phyloP scores from a whole-genome alignment of 148 eudicot species.

The Chenopodium album region DNA sequence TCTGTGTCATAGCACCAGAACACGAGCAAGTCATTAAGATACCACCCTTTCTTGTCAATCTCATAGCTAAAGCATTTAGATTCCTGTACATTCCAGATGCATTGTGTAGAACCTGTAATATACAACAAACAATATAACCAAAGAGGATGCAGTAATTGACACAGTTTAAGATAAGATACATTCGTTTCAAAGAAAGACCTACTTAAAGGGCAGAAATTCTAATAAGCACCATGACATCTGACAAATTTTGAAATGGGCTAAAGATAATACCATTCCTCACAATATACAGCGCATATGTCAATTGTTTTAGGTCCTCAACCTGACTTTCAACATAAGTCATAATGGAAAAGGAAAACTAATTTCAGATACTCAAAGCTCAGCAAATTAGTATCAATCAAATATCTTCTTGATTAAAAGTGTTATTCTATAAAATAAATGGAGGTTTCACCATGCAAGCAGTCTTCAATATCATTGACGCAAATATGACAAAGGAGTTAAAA shows the following conservation, averaged over 20 bases:
- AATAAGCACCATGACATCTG: background rate
- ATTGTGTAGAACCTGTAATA: conserved; percentile 61
- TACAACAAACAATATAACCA: conserved; percentile 5
- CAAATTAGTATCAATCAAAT: background rate
- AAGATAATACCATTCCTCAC: background rate
- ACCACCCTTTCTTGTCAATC: conserved; percentile 68
- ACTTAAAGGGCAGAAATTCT: background rate
- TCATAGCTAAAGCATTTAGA: conserved; percentile 83
- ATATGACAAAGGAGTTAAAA: background rate
- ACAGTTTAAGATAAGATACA: background rate
- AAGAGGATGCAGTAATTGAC: background rate
- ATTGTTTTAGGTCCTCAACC: background rate
- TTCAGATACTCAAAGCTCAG: background rate
- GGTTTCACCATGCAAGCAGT: background rate
- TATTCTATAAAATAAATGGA: background rate
- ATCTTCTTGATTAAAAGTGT: background rate
- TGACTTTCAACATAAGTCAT: background rate
- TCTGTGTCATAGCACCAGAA: conserved; percentile 96
- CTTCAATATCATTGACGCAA: background rate
- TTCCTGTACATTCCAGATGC: conserved; percentile 93
- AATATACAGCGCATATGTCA: background rate
- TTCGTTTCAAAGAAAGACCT: background rate
- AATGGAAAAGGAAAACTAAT: background rate
- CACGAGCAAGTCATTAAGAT: conserved; percentile 97
- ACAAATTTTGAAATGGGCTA: background rate